Evolutionary conservation across 2,329 filamentous ascomycete genomes (phyloP), one percentile per base, ranked within the genome.

Genomic region (Cladophialophora bantiana): DNA sequence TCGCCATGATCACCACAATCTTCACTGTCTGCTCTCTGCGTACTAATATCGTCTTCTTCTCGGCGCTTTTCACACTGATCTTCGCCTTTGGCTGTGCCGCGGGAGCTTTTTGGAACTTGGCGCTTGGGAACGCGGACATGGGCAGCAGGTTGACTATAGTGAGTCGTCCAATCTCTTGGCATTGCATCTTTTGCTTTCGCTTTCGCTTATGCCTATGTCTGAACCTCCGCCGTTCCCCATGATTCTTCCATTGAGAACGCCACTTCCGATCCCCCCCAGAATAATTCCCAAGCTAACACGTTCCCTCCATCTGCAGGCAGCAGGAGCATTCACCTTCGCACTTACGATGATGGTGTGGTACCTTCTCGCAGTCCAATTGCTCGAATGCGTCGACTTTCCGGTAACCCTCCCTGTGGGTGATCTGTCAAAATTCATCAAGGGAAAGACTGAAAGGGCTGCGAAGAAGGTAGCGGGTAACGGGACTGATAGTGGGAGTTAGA

Each of bases 1-100:
- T 68, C 31, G 63, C 63, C n/a, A 54, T 62, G 42, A 20, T 68
- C 40, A 64, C 62, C 15, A 54, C 54, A 3, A 59, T 64, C 34
- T 68, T 64, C 34, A 55, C 60, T 50, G 35, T 69, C 54, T 57
- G 62, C 55, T 18, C 90, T 0, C 79, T 92, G n/a, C 86, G 90
- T 45, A 92, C 89, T 35, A 93, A 93, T 75, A 59, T 91, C 7
- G 83, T 87, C 75, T 91, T 92, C 77, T 84, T 90, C 64, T 59
- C 35, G 15, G 58, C 53, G 32, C 48, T 68, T 4, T 66, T 68
- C 58, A 63, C 61, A 13, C 42, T 66, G 38, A 56, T 64, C 40
- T 54, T 68, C 38, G 40, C 63, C 12, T 68, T 68, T 38, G 56
- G 45, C 7, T 68, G 55, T 40, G 60, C 34, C 15, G 40, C 66